Base-by-base conservation (phyloP, 352 stramenopile species). In the Globisporangium nagaii region DNA sequence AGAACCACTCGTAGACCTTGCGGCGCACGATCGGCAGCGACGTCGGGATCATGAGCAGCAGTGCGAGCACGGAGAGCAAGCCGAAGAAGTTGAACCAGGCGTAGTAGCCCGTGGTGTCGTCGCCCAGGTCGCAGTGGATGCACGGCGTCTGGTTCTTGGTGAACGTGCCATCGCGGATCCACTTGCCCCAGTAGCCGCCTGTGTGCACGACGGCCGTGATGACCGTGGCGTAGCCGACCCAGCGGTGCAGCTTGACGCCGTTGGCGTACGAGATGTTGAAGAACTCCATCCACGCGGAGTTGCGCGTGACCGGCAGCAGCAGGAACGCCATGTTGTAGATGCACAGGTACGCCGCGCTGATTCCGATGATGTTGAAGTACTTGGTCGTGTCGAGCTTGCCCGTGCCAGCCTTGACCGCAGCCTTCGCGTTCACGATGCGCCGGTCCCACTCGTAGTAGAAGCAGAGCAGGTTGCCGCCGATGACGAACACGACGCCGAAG, bases 281-380 rank as follows among this genome's bases (percentile, higher is more conserved):
- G 50, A 81, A 84, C 48, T 87, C 76, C 73, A 84, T 84, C 76
- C 76, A 87, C 9, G 68, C 73, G 4, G 61, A 75, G 43, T 81
- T 84, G 39, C 74, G 67, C 22, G 76, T 87, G 11, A 82, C 69
- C 1, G 74, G 74, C 15, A 87, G 52, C 37, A 80, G 60, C 13
- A 90, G 58, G 53, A 90, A 83, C 22, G 77, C 69, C 73, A 90
- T 84, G 60, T 87, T 88, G 67, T 78, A 90, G 43, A 88, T 72
- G 62, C 66, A 76, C 30, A 70, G 58, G 62, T 85, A 88, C 9
- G 66, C 70, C 0, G 67, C 54, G 27, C 68, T 71, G 59, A 84
- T 71, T 43, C 72, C 70, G 39, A 84, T 69, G 51, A 82, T 76
- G 48, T 71, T 74, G 56, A 56, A 75, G 62, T 84, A 82, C 62